Percentiles rank a stretch among this genome's conserved stretches.
Evolutionary conservation across 352 stramenopile genomes (phyloP).

Genomic region (Halophytophthora polymorphica): DNA sequence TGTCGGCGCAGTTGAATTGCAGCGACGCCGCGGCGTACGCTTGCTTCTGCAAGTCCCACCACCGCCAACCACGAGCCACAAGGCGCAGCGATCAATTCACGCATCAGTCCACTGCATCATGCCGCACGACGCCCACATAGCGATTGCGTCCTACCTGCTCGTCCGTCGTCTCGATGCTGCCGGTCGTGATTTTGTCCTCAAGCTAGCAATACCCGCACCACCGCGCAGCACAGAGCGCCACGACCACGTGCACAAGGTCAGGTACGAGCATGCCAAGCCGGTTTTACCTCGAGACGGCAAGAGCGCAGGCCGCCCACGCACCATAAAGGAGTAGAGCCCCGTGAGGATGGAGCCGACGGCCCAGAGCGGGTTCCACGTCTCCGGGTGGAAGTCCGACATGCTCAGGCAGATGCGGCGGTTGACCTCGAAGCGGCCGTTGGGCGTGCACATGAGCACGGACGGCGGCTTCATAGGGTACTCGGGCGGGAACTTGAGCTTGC

Average conservation of each 20-base stretch:
- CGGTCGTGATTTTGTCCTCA: constrained; percentile 81
- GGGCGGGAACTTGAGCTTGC: constrained; percentile 90
- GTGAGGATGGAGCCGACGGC: constrained; percentile 93
- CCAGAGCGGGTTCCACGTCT: constrained; percentile 96
- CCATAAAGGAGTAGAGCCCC: constrained; percentile 95
- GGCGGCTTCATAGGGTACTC: constrained; percentile 95
- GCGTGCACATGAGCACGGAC: constrained; percentile 92
- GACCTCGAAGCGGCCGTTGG: constrained; percentile 91
- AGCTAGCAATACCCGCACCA: constrained; percentile 19
- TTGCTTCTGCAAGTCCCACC: constrained; percentile 50
- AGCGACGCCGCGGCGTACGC: constrained; percentile 66
- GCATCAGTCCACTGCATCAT: background rate
- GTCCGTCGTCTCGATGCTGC: constrained; percentile 77
- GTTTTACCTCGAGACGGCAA: background rate
- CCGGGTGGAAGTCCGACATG: constrained; percentile 95
- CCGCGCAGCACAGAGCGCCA: no score
- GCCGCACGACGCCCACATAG: constrained; percentile 1
- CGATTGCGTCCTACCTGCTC: constrained; percentile 40
- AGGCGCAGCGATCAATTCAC: background rate
- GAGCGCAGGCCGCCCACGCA: constrained; percentile 10
- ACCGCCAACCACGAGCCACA: background rate
- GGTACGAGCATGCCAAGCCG: background rate
- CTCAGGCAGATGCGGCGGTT: constrained; percentile 91
- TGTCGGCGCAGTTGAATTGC: constrained; percentile 74
- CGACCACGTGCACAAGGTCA: constrained; percentile 2